A percentile compares a stretch with the other conserved stretches of the same genome.
Conservation (phyloP, 2,329 filamentous ascomycete species). For the Penicillium janthinellum region DNA sequence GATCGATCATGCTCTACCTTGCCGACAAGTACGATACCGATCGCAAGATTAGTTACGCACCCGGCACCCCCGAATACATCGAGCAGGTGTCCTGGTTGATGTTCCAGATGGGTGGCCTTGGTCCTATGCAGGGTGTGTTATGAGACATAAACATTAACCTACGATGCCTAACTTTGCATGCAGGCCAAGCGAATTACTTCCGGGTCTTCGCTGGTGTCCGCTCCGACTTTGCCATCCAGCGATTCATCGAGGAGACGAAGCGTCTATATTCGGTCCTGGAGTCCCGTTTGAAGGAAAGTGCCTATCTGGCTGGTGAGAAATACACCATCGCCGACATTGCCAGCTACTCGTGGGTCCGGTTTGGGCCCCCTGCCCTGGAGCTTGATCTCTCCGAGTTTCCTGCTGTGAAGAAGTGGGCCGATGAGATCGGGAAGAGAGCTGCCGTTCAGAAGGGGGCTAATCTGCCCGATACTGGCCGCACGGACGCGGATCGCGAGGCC, state of each 20-base stretch:
- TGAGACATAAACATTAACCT: background rate
- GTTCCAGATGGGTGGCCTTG: constrained; percentile 48
- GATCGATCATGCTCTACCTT: constrained; percentile 51
- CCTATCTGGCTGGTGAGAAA: constrained; percentile 50
- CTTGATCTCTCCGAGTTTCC: constrained; percentile 37
- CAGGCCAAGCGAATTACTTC: constrained; percentile 53
- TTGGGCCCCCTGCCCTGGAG: constrained; percentile 24
- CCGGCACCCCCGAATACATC: constrained; percentile 46
- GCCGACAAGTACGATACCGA: constrained; percentile 48
- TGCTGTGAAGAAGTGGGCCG: constrained; percentile 35
- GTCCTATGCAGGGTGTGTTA: constrained; percentile 44
- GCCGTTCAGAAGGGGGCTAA: constrained; percentile 32
- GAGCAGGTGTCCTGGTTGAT: constrained; percentile 51
- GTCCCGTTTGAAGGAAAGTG: constrained; percentile 41
- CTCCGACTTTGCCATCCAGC: constrained; percentile 49
- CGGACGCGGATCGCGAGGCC: constrained; percentile 17
- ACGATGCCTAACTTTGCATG: background rate
- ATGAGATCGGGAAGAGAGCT: constrained; percentile 31
- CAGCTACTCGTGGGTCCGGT: constrained; percentile 48
- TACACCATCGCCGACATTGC: constrained; percentile 53
- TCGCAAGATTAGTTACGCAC: constrained; percentile 46
- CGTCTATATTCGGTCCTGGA: constrained; percentile 52
- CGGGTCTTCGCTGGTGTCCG: constrained; percentile 47
- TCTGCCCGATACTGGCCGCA: constrained; percentile 20
- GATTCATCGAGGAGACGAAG: constrained; percentile 53